Base-by-base conservation (phyloP, 23 red algal species). In the Agarophyton chilense region DNA sequence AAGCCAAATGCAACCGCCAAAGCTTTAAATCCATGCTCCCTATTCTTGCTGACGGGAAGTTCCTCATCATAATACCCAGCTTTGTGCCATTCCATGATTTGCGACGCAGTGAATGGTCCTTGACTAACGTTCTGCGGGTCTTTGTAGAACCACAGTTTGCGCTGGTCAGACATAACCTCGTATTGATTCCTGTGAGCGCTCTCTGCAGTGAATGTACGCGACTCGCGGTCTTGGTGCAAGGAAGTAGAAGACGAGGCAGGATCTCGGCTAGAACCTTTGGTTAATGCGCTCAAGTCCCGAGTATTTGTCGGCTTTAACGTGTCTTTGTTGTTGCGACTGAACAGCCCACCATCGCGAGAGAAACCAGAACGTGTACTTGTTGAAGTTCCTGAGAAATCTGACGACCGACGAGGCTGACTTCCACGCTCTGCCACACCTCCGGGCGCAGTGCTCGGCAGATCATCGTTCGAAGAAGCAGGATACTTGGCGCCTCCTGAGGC, bases 41-140 rank as follows among this genome's bases (percentile, higher is more conserved):
- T 32, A 10, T 72, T 47, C 32, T 84, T 83, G 28, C 82, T 90
- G 25, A 88, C 82, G 0, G 92, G 92, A 41, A 95, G 83, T 51
- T 95, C 92, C 42, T 65, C 84, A 86, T 90, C 67, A 68, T 95
- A 95, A 51, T 95, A 95, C 19, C 92, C 92, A 22, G 61, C 92
- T 26, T 79, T 79, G 19, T 90, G 79, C 92, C 92, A 95, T 42
- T 95, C 79, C 43, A 95, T 70, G 22, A 95, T 73, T 61, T 95
- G 92, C 2, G 61, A 40, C 24, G 68, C 83, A n/a, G 73, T 70
- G 55, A 95, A 95, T 35, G 92, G 92, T 41, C 92, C 92, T 60
- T 95, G 92, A 18, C 49, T 84, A 25, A 83, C 62, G 44, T 77
- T 79, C 51, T 95, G 92, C 1, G 92, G 92, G 51, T 95, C 92